Evolutionary conservation across 2,329 filamentous ascomycete genomes (phyloP).

Genomic region (Colletotrichum coccodes): DNA sequence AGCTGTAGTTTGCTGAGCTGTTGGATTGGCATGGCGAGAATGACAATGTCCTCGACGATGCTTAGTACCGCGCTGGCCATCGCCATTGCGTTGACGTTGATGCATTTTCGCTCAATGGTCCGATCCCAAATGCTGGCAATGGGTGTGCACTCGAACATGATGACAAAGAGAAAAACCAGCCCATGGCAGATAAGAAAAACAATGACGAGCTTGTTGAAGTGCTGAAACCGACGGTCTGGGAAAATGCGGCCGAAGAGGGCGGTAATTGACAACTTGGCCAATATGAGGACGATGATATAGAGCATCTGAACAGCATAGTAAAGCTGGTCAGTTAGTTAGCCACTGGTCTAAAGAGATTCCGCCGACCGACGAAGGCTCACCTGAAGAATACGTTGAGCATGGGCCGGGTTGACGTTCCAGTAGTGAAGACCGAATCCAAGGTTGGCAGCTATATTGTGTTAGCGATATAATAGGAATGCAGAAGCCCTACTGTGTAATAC

Average conservation of each 20-base stretch:
- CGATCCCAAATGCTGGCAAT: slow-evolving; percentile 32
- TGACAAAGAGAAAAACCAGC: slow-evolving; percentile 35
- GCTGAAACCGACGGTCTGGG: slow-evolving; percentile 27
- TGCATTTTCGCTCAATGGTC: slow-evolving; percentile 20
- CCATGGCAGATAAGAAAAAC: slow-evolving; percentile 33
- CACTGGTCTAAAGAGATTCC: accelerated
- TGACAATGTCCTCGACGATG: slow-evolving; percentile 33
- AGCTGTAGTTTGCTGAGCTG: slow-evolving; percentile 29
- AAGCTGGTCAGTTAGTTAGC: slow-evolving; percentile 11
- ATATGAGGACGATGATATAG: slow-evolving; percentile 36
- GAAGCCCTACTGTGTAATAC: background rate
- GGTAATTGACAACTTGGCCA: slow-evolving; percentile 38
- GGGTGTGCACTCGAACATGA: slow-evolving; percentile 34
- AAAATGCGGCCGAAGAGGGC: slow-evolving; percentile 38
- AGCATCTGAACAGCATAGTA: slow-evolving; percentile 36
- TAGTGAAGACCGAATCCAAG: slow-evolving; percentile 37
- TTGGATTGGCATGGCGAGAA: slow-evolving; percentile 30
- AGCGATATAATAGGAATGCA: background rate
- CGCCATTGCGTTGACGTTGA: slow-evolving; percentile 26
- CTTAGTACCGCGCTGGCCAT: slow-evolving; percentile 27
- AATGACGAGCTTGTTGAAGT: slow-evolving; percentile 25
- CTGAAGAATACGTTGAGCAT: slow-evolving; percentile 17
- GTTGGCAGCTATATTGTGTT: background rate
- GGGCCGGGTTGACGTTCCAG: slow-evolving; percentile 35
- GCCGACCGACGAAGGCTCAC: background rate